phyloP scores from a whole-genome alignment of 768 basidiomycete genomes.

The Tulasnella sp. region DNA sequence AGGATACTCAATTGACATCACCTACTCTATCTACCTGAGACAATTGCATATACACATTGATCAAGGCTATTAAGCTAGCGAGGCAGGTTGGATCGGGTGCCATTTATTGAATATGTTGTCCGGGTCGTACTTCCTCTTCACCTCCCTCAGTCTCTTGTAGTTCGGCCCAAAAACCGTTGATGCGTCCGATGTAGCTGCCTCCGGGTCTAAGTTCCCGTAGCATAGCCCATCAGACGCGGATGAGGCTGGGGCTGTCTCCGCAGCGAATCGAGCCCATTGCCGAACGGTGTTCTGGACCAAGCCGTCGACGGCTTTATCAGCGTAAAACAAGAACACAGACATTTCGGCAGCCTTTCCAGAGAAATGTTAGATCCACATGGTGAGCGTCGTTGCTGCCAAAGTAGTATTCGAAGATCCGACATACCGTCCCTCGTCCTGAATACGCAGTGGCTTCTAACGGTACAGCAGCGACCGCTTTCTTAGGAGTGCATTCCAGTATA shows the following conservation, averaged over 20 bases:
- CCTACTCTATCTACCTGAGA: too few species aligned
- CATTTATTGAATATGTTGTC: conserved; percentile 5
- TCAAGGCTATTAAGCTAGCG: too few species aligned
- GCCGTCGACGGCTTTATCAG: background rate
- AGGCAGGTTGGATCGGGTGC: background rate
- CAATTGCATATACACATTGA: too few species aligned
- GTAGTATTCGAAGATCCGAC: background rate
- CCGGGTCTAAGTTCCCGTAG: background rate
- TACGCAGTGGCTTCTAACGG: background rate
- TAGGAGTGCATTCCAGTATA: background rate
- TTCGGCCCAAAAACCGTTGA: background rate
- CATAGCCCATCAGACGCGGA: background rate
- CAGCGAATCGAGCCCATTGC: background rate
- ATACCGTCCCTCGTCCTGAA: background rate
- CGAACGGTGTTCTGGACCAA: background rate
- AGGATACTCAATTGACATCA: too few species aligned
- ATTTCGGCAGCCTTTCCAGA: background rate
- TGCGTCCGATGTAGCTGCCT: background rate
- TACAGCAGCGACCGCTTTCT: background rate
- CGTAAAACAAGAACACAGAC: background rate
- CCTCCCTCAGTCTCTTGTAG: background rate
- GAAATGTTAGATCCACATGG: background rate
- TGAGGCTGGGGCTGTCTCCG: background rate
- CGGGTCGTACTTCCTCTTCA: conserved; percentile 3
- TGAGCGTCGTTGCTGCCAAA: too few species aligned